Percentiles rank a stretch among this genome's conserved stretches.
These are phyloP conservation scores for Saccharomycopsis sp. DNA, from an alignment of 805 yeast genomes.

Conservation along the genomic window DNA sequence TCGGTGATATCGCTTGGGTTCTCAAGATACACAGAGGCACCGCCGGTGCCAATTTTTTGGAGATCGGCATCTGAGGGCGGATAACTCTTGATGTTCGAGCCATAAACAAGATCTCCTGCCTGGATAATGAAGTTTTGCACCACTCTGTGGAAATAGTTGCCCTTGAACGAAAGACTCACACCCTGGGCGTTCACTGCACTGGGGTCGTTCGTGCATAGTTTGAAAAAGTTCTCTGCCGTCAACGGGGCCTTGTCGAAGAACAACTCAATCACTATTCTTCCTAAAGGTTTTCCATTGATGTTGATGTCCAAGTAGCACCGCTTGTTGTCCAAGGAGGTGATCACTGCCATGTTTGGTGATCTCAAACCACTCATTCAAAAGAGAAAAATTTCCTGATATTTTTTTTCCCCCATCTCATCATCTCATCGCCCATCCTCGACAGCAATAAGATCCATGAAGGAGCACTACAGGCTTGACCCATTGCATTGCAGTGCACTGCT, in stretches of 20 bases:
- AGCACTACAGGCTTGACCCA: too few relatives aligned
- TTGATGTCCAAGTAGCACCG: slow-evolving; percentile 43
- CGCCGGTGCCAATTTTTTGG: slow-evolving; percentile 33
- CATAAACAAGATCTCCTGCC: slow-evolving; percentile 49
- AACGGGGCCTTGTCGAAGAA: slow-evolving; percentile 44
- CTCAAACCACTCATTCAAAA: too few relatives aligned
- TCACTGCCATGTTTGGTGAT: slow-evolving; percentile 16
- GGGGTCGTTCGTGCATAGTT: slow-evolving; percentile 35
- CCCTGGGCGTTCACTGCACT: slow-evolving; percentile 22
- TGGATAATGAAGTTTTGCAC: slow-evolving; percentile 64
- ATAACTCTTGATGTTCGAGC: slow-evolving; percentile 26
- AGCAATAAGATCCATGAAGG: too few relatives aligned
- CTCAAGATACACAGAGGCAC: slow-evolving; percentile 34
- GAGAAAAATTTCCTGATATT: too few relatives aligned
- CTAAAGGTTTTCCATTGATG: slow-evolving; percentile 35
- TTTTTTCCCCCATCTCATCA: too few relatives aligned
- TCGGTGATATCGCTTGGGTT: slow-evolving; percentile 24
- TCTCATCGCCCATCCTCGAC: too few relatives aligned
- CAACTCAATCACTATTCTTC: slow-evolving; percentile 56
- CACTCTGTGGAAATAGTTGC: slow-evolving; percentile 50
- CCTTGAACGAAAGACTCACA: slow-evolving; percentile 30
- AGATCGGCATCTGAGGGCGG: slow-evolving; percentile 22
- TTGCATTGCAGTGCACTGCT: too few relatives aligned
- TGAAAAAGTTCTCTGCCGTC: slow-evolving; percentile 42
- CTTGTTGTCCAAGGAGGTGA: slow-evolving; percentile 8